A percentile compares a stretch with the other conserved stretches of the same genome.
phyloP scores from a whole-genome alignment of 148 eudicot genomes.

The Chenopodium quinoa region DNA sequence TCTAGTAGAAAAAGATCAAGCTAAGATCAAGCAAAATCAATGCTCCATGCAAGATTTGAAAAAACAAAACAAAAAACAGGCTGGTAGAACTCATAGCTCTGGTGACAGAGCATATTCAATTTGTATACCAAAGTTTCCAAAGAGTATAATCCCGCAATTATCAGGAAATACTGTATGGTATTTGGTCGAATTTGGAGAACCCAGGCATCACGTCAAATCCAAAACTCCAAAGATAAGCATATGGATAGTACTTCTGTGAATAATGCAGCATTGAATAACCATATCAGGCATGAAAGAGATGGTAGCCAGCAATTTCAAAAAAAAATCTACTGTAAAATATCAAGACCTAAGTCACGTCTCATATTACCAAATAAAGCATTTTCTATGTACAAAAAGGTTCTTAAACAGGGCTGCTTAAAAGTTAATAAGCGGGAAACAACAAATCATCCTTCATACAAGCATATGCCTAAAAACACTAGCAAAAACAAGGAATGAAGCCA shows the following conservation, averaged over 20 bases:
- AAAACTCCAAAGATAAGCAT: slow-evolving; percentile 2
- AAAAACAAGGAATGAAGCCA: not conserved
- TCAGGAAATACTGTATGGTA: not conserved
- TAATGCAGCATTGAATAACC: not conserved
- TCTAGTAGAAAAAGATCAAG: not conserved
- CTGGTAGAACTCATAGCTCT: not conserved
- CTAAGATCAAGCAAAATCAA: not conserved
- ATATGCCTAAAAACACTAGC: not conserved
- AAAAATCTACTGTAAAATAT: not conserved
- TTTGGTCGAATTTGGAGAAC: not conserved
- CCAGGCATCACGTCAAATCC: slow-evolving; percentile 6
- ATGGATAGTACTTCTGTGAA: not conserved
- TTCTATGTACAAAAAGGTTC: not conserved
- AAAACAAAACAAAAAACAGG: not conserved
- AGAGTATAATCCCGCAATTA: not conserved
- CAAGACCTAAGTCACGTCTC: not conserved
- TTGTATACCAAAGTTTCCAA: slow-evolving; percentile 1
- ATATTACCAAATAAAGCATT: not conserved
- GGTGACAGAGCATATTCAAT: not conserved
- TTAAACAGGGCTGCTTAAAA: no score
- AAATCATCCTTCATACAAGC: not conserved
- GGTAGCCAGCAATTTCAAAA: not conserved
- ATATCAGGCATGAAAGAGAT: not conserved
- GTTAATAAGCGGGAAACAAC: no score
- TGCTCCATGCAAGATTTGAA: not conserved